Evolutionary conservation across 106 monocot species (phyloP).

Genomic region (Apostasia ramifera): DNA sequence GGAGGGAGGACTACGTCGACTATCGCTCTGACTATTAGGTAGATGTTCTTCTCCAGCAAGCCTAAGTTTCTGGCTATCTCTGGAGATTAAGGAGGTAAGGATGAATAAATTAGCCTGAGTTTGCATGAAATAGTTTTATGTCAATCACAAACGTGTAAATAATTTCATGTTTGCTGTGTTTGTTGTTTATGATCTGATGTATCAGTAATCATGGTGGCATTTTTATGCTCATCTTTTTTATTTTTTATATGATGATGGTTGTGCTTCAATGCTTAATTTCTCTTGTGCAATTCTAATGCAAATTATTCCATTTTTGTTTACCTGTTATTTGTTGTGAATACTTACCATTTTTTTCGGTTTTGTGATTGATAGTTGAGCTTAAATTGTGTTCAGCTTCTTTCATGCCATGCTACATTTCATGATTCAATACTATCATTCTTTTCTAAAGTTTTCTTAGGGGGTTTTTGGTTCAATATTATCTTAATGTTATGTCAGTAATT

Average conservation of each 20-base stretch:
- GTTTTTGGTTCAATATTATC: no score
- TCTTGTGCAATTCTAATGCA: no score
- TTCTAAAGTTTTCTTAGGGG: no score
- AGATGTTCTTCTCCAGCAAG: not conserved
- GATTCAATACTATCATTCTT: no score
- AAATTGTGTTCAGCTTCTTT: no score
- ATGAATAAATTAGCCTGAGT: conserved; percentile 8
- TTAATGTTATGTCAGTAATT: no score
- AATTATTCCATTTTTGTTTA: no score
- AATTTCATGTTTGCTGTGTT: conserved; percentile 9
- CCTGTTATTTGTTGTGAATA: no score
- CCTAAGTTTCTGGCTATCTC: not conserved
- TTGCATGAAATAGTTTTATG: not conserved
- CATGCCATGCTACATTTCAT: no score
- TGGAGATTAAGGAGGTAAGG: conserved; percentile 5
- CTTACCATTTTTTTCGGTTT: no score
- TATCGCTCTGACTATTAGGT: conserved; percentile 38
- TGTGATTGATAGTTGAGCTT: no score
- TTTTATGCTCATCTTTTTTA: not conserved
- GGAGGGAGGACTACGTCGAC: conserved; percentile 48
- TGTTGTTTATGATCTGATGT: not conserved
- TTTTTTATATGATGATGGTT: not conserved
- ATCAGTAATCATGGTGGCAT: not conserved
- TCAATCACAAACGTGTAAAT: conserved; percentile 1
- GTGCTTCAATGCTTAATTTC: no score